phyloP scores from a whole-genome alignment of 768 basidiomycete genomes.

The Hygrocybe punicea region DNA sequence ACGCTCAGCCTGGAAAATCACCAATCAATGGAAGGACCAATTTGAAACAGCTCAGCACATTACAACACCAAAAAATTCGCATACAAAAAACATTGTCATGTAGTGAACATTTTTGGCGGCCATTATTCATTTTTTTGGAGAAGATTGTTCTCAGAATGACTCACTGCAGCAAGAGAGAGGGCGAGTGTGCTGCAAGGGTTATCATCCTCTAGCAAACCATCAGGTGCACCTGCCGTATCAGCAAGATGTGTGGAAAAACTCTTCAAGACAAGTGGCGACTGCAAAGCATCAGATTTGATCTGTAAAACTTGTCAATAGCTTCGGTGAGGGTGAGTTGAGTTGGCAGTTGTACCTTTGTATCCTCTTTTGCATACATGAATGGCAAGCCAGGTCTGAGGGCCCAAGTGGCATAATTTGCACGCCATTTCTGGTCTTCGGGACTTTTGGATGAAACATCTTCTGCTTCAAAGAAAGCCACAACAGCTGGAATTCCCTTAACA shows the following conservation, averaged over 20 bases:
- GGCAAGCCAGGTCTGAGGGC: background rate
- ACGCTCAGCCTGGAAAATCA: background rate
- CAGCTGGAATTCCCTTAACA: too few relatives aligned
- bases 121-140: too few relatives aligned
- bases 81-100: too few relatives aligned
- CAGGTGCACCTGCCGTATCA: background rate
- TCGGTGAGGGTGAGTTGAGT: background rate
- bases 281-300: background rate
- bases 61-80: too few relatives aligned
- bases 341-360: background rate
- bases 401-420: background rate
- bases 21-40: background rate
- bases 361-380: background rate
- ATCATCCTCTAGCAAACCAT: background rate
- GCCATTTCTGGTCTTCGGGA: background rate
- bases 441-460: background rate
- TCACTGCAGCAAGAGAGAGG: background rate
- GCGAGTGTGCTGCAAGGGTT: background rate
- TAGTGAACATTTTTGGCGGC: too few relatives aligned
- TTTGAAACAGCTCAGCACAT: too few relatives aligned
- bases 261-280: background rate
- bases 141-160: background rate
- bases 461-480: background rate
- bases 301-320: background rate
- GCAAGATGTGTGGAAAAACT: background rate